Conservation (phyloP, 352 stramenopile genomes). For the Globisporangium ultimum region DNA sequence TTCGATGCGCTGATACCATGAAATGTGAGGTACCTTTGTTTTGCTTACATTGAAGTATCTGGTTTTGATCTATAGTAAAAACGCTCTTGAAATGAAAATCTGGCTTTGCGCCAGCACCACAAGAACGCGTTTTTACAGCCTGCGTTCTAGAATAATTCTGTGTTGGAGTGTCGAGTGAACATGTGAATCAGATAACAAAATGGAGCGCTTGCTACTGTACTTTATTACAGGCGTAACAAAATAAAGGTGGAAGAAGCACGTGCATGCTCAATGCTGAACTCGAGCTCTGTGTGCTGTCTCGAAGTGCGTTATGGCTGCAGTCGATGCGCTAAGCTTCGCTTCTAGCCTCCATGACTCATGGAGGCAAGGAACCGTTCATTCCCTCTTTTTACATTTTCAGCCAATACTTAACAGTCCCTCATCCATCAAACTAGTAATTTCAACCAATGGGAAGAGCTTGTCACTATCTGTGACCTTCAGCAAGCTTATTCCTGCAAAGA, state of each 20-base stretch:
- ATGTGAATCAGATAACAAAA: too few species aligned
- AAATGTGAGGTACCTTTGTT: too few species aligned
- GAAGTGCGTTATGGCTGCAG: too few species aligned
- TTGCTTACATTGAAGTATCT: too few species aligned
- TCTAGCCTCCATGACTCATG: too few species aligned
- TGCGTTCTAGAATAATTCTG: slow-evolving; percentile 11
- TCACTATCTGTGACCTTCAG: not conserved
- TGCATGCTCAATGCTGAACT: not conserved
- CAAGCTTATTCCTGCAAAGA: not conserved
- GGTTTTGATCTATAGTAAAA: not conserved
- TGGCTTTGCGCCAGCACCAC: not conserved
- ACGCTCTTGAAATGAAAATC: not conserved
- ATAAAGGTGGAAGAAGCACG: not conserved
- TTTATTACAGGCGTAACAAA: too few species aligned
- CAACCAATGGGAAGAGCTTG: not conserved
- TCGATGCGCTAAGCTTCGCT: too few species aligned
- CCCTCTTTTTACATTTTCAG: too few species aligned
- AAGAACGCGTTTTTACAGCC: slow-evolving; percentile 5
- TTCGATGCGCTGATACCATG: not conserved
- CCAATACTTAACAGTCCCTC: too few species aligned
- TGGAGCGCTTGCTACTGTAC: too few species aligned
- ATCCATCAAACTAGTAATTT: not conserved
- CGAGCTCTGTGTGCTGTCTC: too few species aligned
- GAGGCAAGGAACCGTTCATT: too few species aligned
- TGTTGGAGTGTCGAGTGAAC: not conserved